Conservation (phyloP, 2,329 filamentous ascomycete genomes). For the Tolypocladium endophyticum region DNA sequence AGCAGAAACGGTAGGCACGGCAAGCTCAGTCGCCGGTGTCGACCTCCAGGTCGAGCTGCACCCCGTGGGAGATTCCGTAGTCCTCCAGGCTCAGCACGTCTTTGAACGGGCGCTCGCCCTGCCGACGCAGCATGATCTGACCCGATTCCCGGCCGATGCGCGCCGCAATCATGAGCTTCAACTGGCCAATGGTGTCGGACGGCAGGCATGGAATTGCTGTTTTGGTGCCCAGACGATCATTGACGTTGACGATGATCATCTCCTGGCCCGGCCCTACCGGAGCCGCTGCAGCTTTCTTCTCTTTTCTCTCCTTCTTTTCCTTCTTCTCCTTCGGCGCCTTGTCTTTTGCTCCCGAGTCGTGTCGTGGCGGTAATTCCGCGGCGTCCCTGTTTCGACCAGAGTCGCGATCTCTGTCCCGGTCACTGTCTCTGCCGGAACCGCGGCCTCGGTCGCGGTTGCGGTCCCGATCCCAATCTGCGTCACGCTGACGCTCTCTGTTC, state of each 20-base stretch:
- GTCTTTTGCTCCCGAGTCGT: slow-evolving; percentile 22
- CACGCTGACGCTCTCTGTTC: slow-evolving; percentile 15
- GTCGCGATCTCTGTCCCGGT: slow-evolving; percentile 17
- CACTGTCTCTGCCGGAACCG: slow-evolving; percentile 16
- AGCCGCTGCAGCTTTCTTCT: slow-evolving; percentile 12
- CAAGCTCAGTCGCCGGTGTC: slow-evolving; percentile 45
- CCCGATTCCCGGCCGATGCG: slow-evolving; percentile 81
- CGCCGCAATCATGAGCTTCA: slow-evolving; percentile 86
- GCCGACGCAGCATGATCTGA: slow-evolving; percentile 84
- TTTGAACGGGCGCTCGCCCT: slow-evolving; percentile 90
- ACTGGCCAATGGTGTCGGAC: slow-evolving; percentile 71
- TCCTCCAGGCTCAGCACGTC: slow-evolving; percentile 80
- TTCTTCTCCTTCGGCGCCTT: slow-evolving; percentile 19
- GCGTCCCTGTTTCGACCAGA: slow-evolving; percentile 17
- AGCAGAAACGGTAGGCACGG: background rate
- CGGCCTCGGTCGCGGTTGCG: slow-evolving; percentile 24
- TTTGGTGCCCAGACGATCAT: slow-evolving; percentile 94
- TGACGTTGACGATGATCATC: slow-evolving; percentile 91
- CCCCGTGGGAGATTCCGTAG: slow-evolving; percentile 89
- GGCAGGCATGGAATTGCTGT: slow-evolving; percentile 83
- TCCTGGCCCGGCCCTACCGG: slow-evolving; percentile 44
- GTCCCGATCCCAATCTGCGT: slow-evolving; percentile 17
- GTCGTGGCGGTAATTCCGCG: slow-evolving; percentile 9
- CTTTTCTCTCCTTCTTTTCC: slow-evolving; percentile 28
- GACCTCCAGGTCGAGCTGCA: slow-evolving; percentile 55